Evolutionary conservation across 2,329 filamentous ascomycete species (phyloP).

Genomic region (Fusarium chlamydosporum): DNA sequence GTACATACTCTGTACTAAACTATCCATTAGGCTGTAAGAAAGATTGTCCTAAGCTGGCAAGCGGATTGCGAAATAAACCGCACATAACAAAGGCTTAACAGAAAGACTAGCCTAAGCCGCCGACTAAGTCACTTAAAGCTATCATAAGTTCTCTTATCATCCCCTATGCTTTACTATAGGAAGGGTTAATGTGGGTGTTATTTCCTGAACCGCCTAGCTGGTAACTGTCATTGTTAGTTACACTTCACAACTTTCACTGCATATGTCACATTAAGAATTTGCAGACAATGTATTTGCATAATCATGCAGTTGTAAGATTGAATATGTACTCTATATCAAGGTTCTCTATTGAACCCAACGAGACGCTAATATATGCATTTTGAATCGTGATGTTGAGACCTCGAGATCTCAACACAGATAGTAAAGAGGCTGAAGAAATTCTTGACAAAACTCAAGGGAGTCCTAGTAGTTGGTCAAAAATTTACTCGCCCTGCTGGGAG

Average conservation of each 20-base stretch:
- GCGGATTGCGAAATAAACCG: too few relatives aligned
- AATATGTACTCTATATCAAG: constrained; percentile 22
- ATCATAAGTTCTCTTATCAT: too few relatives aligned
- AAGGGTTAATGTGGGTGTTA: too few relatives aligned
- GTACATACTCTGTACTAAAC: background rate
- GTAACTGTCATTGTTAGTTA: too few relatives aligned
- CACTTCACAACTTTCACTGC: too few relatives aligned
- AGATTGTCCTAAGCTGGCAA: too few relatives aligned
- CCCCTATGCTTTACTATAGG: too few relatives aligned
- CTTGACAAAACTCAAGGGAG: background rate
- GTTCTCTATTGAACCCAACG: background rate
- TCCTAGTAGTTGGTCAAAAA: background rate
- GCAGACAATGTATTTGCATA: background rate
- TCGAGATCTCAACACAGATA: background rate
- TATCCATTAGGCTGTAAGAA: background rate
- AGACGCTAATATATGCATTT: constrained; percentile 24
- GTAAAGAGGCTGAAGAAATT: background rate
- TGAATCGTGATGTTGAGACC: constrained; percentile 3
- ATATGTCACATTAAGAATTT: too few relatives aligned
- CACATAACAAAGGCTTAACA: too few relatives aligned
- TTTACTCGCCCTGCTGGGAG: constrained; percentile 37
- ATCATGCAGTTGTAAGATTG: constrained; percentile 7
- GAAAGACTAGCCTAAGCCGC: too few relatives aligned
- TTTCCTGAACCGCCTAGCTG: too few relatives aligned
- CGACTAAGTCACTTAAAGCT: too few relatives aligned